phyloP scores from a whole-genome alignment of 768 basidiomycete genomes.

The Trametes elegans region DNA sequence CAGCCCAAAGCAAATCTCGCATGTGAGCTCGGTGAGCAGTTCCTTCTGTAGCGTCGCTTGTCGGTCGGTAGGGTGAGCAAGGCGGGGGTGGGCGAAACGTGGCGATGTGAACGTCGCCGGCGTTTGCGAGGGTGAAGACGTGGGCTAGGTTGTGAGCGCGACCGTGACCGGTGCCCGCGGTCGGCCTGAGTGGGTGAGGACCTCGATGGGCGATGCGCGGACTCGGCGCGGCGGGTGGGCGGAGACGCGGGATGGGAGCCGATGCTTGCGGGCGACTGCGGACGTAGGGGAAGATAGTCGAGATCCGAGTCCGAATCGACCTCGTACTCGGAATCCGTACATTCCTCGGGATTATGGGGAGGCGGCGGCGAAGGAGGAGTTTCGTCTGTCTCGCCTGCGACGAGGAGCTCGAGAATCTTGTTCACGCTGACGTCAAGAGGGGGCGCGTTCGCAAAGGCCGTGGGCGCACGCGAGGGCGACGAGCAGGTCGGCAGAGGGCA shows the following conservation, averaged over 20 bases:
- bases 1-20: constrained; percentile 88
- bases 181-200: constrained; percentile 1
- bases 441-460: constrained; percentile 17
- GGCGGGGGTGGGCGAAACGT: constrained; percentile 34
- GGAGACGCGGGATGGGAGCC: background rate
- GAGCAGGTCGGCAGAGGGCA: constrained; percentile 40
- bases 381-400: constrained; percentile 4
- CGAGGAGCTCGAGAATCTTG: constrained; percentile 48
- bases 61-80: constrained; percentile 26
- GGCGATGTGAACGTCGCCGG: constrained; percentile 27
- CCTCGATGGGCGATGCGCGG: background rate
- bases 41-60: constrained; percentile 55
- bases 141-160: constrained; percentile 13
- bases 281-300: constrained; percentile 18
- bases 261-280: background rate
- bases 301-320: constrained; percentile 23
- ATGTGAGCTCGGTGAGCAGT: constrained; percentile 69
- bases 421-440: constrained; percentile 55
- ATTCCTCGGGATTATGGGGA: constrained; percentile 23
- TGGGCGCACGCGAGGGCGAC: constrained; percentile 4
- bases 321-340: constrained; percentile 30
- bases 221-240: background rate
- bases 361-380: background rate
- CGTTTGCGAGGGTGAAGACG: constrained; percentile 31
- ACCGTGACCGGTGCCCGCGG: constrained; percentile 9